A percentile compares a stretch with the other conserved stretches of the same genome.
These are phyloP conservation scores for Phytopythium litorale DNA, from an alignment of 352 stramenopile species.

Conservation along the genomic window DNA sequence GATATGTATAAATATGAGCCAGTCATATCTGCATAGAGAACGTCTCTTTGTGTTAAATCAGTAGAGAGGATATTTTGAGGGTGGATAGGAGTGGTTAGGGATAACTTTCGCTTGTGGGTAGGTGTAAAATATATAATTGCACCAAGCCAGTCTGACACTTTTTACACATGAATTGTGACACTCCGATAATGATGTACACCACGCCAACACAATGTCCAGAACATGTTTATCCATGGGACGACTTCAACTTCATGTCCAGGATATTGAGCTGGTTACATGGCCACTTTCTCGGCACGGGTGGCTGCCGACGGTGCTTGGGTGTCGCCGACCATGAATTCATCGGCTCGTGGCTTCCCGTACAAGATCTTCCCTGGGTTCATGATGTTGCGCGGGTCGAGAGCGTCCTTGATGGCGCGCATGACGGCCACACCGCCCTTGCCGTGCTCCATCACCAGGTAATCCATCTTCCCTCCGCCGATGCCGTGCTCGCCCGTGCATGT, in stretches of 20 bases:
- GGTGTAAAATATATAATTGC: too few relatives aligned
- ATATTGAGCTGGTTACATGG: neutral
- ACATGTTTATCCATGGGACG: neutral
- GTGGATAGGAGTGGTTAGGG: too few relatives aligned
- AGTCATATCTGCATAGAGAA: too few relatives aligned
- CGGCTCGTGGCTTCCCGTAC: conserved; percentile 21
- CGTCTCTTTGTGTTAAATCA: too few relatives aligned
- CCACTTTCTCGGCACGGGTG: neutral
- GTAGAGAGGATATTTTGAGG: too few relatives aligned
- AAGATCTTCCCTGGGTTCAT: conserved; percentile 98
- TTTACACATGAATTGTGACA: too few relatives aligned
- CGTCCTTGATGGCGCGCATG: conserved; percentile 94
- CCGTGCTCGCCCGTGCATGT: conserved; percentile 99
- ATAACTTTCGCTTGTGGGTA: too few relatives aligned
- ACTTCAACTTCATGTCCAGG: too few relatives aligned
- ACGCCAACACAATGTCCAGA: neutral
- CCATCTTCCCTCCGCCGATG: conserved; percentile 94
- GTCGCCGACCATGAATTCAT: neutral
- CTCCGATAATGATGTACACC: too few relatives aligned
- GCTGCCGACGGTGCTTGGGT: neutral
- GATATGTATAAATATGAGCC: too few relatives aligned
- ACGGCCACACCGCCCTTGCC: conserved; percentile 81
- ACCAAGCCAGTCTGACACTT: too few relatives aligned
- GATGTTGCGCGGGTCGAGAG: conserved; percentile 94
- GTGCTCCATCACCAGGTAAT: conserved; percentile 90